Base-by-base conservation (phyloP, 257 asterid species). In the Nicotiana knightiana region DNA sequence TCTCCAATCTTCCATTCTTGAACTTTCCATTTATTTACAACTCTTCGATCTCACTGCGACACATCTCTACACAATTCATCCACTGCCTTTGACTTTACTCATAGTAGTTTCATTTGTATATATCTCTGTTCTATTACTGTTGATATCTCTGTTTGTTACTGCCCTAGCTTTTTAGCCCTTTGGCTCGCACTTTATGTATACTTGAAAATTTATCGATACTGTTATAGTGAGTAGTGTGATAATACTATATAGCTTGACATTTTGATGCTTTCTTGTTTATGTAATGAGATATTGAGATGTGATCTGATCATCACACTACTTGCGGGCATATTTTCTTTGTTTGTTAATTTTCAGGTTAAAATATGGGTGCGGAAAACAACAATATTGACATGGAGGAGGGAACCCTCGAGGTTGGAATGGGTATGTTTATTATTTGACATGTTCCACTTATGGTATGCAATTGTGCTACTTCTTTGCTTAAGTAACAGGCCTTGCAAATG, bases 341-440 rank as follows among this genome's bases (percentile, higher is more conserved):
- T 67, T 35, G 58, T 24, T 78, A 21, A 43, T 9, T 58, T 83
- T 39, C 62, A 83, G 86, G 33, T 78, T 46, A 17, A 57, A 82
- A 55, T 58, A 83, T 83, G 86, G 80, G 63, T 12, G 75, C 48
- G n/a, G 64, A 62, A 58, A 78, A 83, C 61, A 80, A 28, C 57
- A 59, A 59, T n/a, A 67, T 76, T 53, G 86, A 78, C 63, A 77
- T 83, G 83, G 86, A 83, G 63, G 86, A 67, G 83, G 86, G 86
- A 67, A 83, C 83, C 32, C 83, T 83, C 43, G 86, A 83, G 73
- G 70, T 83, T 83, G 86, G 86, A 64, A 83, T 83, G 83, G 86
- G 86, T 81, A 35, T 67, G 84, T 70, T 32, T 62, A 21, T 12
- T 53, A 53, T 9, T n/a, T 3, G 24, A 3, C 35, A 11, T 62